Conservation (phyloP, 495 filamentous ascomycete species). For the Trichodelitschia bisporula region DNA sequence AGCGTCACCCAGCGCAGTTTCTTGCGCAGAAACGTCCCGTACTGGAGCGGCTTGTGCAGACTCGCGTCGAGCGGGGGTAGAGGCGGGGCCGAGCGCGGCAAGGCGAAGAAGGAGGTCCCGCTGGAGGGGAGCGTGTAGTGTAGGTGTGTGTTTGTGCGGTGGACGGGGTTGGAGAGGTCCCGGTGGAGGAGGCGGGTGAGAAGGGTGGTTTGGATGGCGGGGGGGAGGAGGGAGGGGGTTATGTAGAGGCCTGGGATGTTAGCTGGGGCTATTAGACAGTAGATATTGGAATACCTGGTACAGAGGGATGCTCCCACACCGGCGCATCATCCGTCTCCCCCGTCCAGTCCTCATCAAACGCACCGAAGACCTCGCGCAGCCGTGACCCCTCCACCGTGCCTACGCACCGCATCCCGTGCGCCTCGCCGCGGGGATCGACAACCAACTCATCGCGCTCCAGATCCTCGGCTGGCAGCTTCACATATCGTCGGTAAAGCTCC, state of each 20-base stretch:
- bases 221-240: constrained; percentile 45
- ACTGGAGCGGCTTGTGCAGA: constrained; percentile 42
- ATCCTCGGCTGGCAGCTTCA: no score
- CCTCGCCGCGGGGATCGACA: no score
- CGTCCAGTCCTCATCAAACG: no score
- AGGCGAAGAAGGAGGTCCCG: constrained; percentile 27
- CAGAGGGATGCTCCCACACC: no score
- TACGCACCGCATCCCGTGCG: no score
- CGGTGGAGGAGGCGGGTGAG: constrained; percentile 49
- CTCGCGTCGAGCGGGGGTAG: constrained; percentile 37
- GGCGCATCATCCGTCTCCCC: no score
- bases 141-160: constrained; percentile 70
- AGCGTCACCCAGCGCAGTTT: constrained; percentile 84
- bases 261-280: no score
- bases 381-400: no score
- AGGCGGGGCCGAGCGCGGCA: constrained; percentile 10
- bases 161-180: constrained; percentile 45
- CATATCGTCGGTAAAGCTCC: no score
- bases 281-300: no score
- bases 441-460: no score
- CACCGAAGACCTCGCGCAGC: no score
- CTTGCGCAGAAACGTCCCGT: constrained; percentile 39
- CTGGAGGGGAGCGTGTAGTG: constrained; percentile 28
- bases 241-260: constrained; percentile 39
- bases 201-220: constrained; percentile 37